Percentiles rank a stretch among this genome's conserved stretches.
phyloP scores from a whole-genome alignment of 2,329 filamentous ascomycete species.

The Diaporthe destruens region DNA sequence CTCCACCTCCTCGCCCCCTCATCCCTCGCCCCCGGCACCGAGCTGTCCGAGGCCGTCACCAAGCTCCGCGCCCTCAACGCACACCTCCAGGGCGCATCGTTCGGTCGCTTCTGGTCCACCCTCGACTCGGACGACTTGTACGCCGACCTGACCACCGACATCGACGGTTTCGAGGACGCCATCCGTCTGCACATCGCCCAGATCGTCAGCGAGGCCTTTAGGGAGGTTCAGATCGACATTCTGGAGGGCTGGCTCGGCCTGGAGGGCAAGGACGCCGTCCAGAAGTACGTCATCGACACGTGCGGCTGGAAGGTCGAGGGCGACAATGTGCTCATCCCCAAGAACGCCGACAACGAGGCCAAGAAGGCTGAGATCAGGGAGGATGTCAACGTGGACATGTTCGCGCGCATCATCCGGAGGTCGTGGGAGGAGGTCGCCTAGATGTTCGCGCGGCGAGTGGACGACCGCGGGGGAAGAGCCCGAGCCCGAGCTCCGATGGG shows the following conservation, averaged over 20 bases:
- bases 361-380: constrained; percentile 96
- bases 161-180: constrained; percentile 93
- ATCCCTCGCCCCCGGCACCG: constrained; percentile 74
- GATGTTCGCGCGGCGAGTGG: not conserved
- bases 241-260: constrained; percentile 84
- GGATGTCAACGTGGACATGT: constrained; percentile 92
- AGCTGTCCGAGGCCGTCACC: constrained; percentile 89
- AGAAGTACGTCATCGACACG: constrained; percentile 85
- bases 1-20: constrained; percentile 93
- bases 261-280: constrained; percentile 71
- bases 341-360: constrained; percentile 97
- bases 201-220: constrained; percentile 84
- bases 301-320: constrained; percentile 87
- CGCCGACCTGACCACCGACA: constrained; percentile 94
- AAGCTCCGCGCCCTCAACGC: constrained; percentile 88
- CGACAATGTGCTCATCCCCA: constrained; percentile 79
- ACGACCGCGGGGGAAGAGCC: too few species aligned
- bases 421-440: constrained; percentile 86
- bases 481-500: not conserved
- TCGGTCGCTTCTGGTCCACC: constrained; percentile 91
- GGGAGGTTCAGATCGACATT: constrained; percentile 76
- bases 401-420: constrained; percentile 82
- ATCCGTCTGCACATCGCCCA: constrained; percentile 91
- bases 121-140: constrained; percentile 95
- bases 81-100: constrained; percentile 90